A percentile compares a stretch with the other conserved stretches of the same genome.
These are phyloP conservation scores for Zymoseptoria passerinii DNA, from an alignment of 2,329 filamentous ascomycete species.

Conservation along the genomic window DNA sequence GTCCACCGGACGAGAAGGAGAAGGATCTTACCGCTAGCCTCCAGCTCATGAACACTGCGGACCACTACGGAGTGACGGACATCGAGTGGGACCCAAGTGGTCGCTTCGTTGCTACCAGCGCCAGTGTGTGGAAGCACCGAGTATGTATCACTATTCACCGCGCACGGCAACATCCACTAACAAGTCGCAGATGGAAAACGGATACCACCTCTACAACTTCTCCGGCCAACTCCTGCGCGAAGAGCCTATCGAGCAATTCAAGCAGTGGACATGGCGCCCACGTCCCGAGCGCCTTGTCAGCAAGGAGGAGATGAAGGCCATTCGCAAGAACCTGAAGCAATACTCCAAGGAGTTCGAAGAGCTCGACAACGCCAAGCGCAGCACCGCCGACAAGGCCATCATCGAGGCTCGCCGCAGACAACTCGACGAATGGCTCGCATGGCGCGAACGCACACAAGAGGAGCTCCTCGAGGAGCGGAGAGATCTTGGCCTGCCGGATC, in stretches of 20 bases:
- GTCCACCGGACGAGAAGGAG: constrained; percentile 70
- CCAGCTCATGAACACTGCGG: constrained; percentile 84
- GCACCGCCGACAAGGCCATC: constrained; percentile 86
- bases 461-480: constrained; percentile 65
- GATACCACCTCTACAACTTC: constrained; percentile 97
- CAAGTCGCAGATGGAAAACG: constrained; percentile 80
- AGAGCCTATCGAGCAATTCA: constrained; percentile 92
- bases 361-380: constrained; percentile 86
- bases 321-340: constrained; percentile 96
- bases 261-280: constrained; percentile 92
- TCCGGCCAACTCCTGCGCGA: constrained; percentile 81
- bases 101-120: constrained; percentile 86
- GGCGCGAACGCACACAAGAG: constrained; percentile 65
- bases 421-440: constrained; percentile 82
- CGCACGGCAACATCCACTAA: constrained; percentile 5
- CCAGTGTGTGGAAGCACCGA: constrained; percentile 89
- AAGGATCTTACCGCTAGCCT: constrained; percentile 85
- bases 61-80: constrained; percentile 97
- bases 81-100: constrained; percentile 97
- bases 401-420: constrained; percentile 76
- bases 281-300: constrained; percentile 81
- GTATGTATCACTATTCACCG: constrained; percentile 49
- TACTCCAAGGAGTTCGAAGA: constrained; percentile 94
- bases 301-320: constrained; percentile 95
- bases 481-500: constrained; percentile 56